Evolutionary conservation across 345 rosid species (phyloP), one percentile per base, ranked within the genome.

Genomic region (Limnanthes douglasii): DNA sequence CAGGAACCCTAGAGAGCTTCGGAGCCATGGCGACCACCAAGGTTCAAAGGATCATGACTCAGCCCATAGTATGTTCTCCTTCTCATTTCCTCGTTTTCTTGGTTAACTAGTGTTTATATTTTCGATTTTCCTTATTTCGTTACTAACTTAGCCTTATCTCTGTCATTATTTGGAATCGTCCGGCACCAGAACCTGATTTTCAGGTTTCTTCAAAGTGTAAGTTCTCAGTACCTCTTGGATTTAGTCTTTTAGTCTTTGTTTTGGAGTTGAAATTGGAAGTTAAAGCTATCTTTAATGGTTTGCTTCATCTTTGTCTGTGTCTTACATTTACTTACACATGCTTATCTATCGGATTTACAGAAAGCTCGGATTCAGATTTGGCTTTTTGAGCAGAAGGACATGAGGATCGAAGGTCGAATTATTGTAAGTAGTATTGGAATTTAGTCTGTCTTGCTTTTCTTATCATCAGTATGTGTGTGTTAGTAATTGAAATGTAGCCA

Each of bases 341-440:
- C 1, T 9, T 39, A 19, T 18, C 2, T 2, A 5, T 5, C 35
- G 4, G 1, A 30, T 43, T 16, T 47, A 11, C 72, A 84, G 96
- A 90, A 84, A 84, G 85, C 98, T 48, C 62, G 95, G 31, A 84
- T 90, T 31, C 92, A 84, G 81, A 84, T 90, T 64, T 90, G 96
- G 96, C 74, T 90, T 2, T 90, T 77, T 46, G 98, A 84, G 68
- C 96, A 84, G 88, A 84, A 77, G 48, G 96, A 90, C 55, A 34
- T 63, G 66, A 77, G 94, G 58, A 84, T 84, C 28, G 94, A 90
- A 60, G 98, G 96, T 39, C 53, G 64, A 41, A 58, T 58, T 0
- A 58, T 57, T 35, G 64, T 58, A 9, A 58, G 49, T 48, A 16
- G 6, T 40, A 11, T 43, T n/a, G n/a, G n/a, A n/a, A n/a, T n/a